Percentiles rank a stretch among this genome's conserved stretches.
Conservation (phyloP, 2,329 filamentous ascomycete species). For the Monosporascus cannonballus region DNA sequence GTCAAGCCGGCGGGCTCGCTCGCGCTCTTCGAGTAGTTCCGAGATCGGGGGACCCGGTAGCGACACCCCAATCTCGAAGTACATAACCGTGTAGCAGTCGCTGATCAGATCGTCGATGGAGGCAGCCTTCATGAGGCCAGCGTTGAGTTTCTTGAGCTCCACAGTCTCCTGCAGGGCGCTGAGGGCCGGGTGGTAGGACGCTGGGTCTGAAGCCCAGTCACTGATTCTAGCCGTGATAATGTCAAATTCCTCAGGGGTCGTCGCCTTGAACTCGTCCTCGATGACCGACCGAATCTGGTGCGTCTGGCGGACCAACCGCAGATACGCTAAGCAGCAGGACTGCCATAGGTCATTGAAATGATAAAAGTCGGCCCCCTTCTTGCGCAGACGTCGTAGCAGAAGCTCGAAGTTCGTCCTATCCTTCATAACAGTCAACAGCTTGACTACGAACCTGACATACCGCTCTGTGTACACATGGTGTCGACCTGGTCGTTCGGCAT, state of each 20-base stretch:
- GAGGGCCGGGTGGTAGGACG: conserved; percentile 37
- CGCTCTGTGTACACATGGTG: conserved; percentile 89
- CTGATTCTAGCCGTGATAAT: conserved; percentile 48
- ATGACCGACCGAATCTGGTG: conserved; percentile 39
- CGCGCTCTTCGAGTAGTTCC: conserved; percentile 39
- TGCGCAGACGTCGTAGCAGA: conserved; percentile 71
- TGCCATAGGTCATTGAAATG: conserved; percentile 57
- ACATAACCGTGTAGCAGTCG: conserved; percentile 79
- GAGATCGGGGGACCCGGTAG: conserved; percentile 47
- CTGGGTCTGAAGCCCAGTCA: conserved; percentile 43
- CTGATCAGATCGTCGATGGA: conserved; percentile 90
- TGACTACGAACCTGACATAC: conserved; percentile 78
- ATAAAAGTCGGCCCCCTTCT: conserved; percentile 71
- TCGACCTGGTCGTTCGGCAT: conserved; percentile 73
- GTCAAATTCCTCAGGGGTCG: conserved; percentile 51
- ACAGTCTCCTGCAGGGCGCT: conserved; percentile 52
- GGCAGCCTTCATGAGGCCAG: conserved; percentile 76
- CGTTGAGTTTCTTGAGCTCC: conserved; percentile 68
- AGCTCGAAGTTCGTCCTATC: conserved; percentile 74
- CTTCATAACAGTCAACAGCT: conserved; percentile 65
- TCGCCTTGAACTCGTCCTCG: conserved; percentile 51
- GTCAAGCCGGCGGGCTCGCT: conserved; percentile 30
- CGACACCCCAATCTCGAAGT: conserved; percentile 57
- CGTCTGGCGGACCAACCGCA: conserved; percentile 44
- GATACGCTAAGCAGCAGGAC: conserved; percentile 46